Base-by-base conservation (phyloP, 2,329 filamentous ascomycete species). In the Botrytis fabae region DNA sequence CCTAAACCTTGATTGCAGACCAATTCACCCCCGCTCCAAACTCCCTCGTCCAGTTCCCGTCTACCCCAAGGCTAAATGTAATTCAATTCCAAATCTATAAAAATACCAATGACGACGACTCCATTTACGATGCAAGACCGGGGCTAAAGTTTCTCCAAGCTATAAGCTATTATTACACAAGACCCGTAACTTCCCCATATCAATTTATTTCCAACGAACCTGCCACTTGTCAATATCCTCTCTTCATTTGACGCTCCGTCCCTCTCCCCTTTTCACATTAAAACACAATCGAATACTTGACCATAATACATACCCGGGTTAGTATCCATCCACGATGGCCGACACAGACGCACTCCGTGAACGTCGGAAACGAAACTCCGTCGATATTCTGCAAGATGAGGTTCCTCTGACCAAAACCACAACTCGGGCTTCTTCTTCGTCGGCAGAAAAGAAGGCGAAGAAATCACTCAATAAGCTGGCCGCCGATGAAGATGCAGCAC, bases 401-500 rank as follows among this genome's bases (percentile, higher is more conserved):
- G 51, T 9, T 28, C 59, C 35, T 71, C 59, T 64, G 4, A 71
- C 25, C 59, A 48, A 35, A n/a, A 46, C 70, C 8, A 42, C 71
- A 9, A 63, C 57, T 38, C 22, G 16, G 9, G 62, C 32, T 20
- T 20, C 68, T 35, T 62, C 68, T 9, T 9, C 54, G 18, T 32
- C 54, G n/a, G 54, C 54, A 20, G 68, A 48, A 22, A 70, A 62
- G 38, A 69, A 70, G 54, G 28, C 28, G 44, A 73, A 61, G 35
- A 62, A 71, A 65, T 59, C 20, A 42, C 57, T 28, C 48, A 65
- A 32, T 6, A 60, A 51, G 48, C 74, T 77, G 12, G 74, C 74
- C n/a, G 74, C 77, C 68, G 76, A 74, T 69, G 79, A 80, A 74
- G 79, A 81, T 66, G 73, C 70, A 20, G 62, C 74, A 4, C 61